Evolutionary conservation across 495 filamentous ascomycete genomes (phyloP).

Genomic region (Penicillium egyptiacum): DNA sequence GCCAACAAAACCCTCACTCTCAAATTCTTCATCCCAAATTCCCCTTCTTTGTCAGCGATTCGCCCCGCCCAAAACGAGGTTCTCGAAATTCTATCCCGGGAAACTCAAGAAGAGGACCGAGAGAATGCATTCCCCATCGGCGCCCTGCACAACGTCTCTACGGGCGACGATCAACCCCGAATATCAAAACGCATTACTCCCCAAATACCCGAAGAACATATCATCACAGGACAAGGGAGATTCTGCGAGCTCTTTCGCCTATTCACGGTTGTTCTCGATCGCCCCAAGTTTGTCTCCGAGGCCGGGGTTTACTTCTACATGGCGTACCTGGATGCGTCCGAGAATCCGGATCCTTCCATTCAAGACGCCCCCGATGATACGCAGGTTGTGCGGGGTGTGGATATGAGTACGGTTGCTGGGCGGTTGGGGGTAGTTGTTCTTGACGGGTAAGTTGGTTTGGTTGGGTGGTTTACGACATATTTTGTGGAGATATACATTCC

Average conservation of each 20-base stretch:
- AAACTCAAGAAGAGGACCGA: not conserved
- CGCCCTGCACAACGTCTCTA: conserved; percentile 10
- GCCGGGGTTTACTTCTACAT: conserved; percentile 22
- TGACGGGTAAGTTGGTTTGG: not conserved
- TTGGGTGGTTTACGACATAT: no score
- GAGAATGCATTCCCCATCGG: conserved; percentile 12
- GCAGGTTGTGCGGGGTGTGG: conserved; percentile 7
- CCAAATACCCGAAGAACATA: not conserved
- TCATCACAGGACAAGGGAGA: not conserved
- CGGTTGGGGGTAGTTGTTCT: conserved; percentile 9
- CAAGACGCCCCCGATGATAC: no score
- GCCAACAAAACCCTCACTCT: conserved; percentile 15
- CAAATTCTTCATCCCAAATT: conserved; percentile 19
- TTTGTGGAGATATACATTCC: no score
- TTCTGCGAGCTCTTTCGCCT: no score
- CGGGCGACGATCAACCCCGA: conserved; percentile 2
- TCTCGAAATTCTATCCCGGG: conserved; percentile 8
- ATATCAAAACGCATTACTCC: conserved; percentile 7
- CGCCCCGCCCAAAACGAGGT: conserved; percentile 11
- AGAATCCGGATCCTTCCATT: conserved; percentile 9
- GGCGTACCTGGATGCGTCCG: no score
- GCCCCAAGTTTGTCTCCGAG: conserved; percentile 18
- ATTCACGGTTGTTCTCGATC: conserved; percentile 19
- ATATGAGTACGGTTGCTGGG: conserved; percentile 10
- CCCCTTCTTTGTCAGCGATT: conserved; percentile 19